Evolutionary conservation across 441 rosid genomes (phyloP).

Genomic region (Hura crepitans): DNA sequence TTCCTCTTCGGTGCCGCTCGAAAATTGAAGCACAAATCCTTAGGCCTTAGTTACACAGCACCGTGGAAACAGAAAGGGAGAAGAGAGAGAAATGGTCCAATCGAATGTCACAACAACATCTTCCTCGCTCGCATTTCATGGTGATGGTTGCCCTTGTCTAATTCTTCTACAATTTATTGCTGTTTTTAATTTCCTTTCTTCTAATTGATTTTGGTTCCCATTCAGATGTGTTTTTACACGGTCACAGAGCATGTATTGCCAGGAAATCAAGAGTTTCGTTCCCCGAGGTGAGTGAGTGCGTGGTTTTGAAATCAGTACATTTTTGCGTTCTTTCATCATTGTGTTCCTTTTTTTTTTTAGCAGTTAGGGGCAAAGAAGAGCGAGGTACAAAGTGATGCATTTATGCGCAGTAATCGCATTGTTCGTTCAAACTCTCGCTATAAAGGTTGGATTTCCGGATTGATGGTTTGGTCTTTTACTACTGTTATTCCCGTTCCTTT

Average conservation of each 20-base stretch:
- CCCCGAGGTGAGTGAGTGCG: background rate
- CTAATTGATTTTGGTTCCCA: background rate
- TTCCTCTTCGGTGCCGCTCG: too few species aligned
- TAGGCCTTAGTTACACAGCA: too few species aligned
- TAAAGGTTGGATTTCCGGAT: slow-evolving; percentile 3
- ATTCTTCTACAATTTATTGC: background rate
- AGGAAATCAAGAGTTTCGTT: background rate
- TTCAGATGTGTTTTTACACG: background rate
- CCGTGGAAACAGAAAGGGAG: background rate
- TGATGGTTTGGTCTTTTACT: background rate
- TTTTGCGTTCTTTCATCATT: background rate
- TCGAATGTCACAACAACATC: slow-evolving; percentile 1
- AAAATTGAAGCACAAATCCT: too few species aligned
- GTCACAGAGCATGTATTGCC: background rate
- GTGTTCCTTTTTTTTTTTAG: background rate
- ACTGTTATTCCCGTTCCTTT: background rate
- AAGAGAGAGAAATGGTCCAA: background rate
- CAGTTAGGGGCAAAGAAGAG: slow-evolving; percentile 17
- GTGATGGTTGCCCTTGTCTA: background rate
- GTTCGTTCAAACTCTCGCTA: background rate
- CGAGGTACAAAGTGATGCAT: slow-evolving; percentile 15
- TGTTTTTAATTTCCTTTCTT: background rate
- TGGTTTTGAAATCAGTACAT: background rate
- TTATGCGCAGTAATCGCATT: slow-evolving; percentile 7
- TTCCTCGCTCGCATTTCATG: background rate